These are phyloP conservation scores for Solanum gandarillasii DNA, from an alignment of 257 asterid species.

Conservation along the genomic window DNA sequence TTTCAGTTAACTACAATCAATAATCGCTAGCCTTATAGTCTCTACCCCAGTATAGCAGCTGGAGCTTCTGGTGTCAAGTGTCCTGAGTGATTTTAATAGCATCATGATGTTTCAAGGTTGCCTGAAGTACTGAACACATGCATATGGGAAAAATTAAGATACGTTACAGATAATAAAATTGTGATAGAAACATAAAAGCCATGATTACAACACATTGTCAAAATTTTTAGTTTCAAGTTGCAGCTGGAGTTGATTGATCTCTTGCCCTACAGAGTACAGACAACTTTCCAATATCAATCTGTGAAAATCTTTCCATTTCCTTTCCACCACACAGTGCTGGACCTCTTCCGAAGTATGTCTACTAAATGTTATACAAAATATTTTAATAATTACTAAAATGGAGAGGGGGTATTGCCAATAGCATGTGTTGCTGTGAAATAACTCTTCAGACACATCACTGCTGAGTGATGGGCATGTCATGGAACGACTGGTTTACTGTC, in stretches of 20 bases:
- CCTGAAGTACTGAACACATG: background rate
- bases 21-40: background rate
- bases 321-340: background rate
- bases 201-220: background rate
- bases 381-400: background rate
- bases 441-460: background rate
- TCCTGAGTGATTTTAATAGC: background rate
- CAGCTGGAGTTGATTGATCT: background rate
- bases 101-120: background rate
- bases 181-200: background rate
- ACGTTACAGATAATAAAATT: background rate
- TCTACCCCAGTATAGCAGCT: background rate
- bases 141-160: background rate
- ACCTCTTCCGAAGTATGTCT: background rate
- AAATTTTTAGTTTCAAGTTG: background rate
- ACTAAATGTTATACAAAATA: background rate
- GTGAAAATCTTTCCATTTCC: background rate
- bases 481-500: background rate
- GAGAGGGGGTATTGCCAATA: background rate
- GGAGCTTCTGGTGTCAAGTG: background rate
- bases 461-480: background rate
- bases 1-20: background rate
- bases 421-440: background rate
- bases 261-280: background rate
- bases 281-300: background rate